Conservation (phyloP, 2,329 filamentous ascomycete species). For the Sporothrix sp. region DNA sequence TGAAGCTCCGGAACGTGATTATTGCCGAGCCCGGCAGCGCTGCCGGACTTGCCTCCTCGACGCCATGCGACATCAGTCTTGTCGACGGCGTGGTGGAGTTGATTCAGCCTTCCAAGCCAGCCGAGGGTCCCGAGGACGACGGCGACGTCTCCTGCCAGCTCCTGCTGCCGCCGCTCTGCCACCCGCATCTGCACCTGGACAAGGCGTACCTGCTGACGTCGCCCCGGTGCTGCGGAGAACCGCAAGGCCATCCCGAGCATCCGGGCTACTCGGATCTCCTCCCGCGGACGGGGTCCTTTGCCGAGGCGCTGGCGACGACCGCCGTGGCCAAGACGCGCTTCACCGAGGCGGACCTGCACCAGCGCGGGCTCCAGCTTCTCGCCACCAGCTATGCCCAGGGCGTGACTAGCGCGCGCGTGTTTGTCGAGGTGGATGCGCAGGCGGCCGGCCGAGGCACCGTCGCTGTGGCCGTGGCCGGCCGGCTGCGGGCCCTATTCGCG, state of each 20-base stretch:
- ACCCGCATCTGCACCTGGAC: slow-evolving; percentile 65
- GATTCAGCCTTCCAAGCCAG: neutral
- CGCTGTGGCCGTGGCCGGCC: slow-evolving; percentile 41
- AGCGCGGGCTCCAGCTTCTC: slow-evolving; percentile 54
- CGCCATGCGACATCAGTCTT: slow-evolving; percentile 14
- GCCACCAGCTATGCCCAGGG: slow-evolving; percentile 54
- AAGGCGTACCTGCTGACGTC: slow-evolving; percentile 49
- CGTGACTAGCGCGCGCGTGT: slow-evolving; percentile 60
- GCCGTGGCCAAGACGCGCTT: slow-evolving; percentile 53
- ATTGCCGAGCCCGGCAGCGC: slow-evolving; percentile 6
- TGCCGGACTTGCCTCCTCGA: neutral
- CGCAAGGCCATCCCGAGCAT: slow-evolving; percentile 26
- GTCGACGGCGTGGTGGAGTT: slow-evolving; percentile 11
- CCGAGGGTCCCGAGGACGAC: neutral
- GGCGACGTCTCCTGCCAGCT: slow-evolving; percentile 18
- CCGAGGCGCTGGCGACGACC: slow-evolving; percentile 48
- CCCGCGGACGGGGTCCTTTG: slow-evolving; percentile 51
- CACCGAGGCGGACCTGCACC: slow-evolving; percentile 50
- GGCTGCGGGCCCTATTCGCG: slow-evolving; percentile 44
- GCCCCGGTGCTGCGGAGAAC: slow-evolving; percentile 14
- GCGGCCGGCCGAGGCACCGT: slow-evolving; percentile 31
- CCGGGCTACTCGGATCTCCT: slow-evolving; percentile 50
- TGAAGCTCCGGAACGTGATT: slow-evolving; percentile 14
- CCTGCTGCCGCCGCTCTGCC: slow-evolving; percentile 43
- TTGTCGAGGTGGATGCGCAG: slow-evolving; percentile 59